Evolutionary conservation across 2,329 filamentous ascomycete species (phyloP), one percentile per base, ranked within the genome.

Genomic region (Neoarthrinium moseri): DNA sequence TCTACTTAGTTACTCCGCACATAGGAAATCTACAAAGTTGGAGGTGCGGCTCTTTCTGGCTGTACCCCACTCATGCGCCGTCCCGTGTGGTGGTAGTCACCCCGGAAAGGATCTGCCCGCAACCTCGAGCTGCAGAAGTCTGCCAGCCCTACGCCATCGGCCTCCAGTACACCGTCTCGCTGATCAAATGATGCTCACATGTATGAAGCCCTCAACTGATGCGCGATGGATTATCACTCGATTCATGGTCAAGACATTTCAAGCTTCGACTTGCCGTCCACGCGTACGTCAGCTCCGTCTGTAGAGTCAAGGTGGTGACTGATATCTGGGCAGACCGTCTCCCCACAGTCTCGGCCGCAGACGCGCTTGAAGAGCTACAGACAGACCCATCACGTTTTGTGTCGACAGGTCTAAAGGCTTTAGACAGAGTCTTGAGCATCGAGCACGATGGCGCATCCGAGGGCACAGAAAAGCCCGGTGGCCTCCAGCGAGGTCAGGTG

Each of bases 271-370:
- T 65, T 74, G 35, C 63, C 72, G 23, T 70, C 70, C 42, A 77
- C 76, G 23, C 77, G 78, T 81, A 55, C 56, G 75, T 69, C 54
- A 55, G 38, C 40, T 47, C 54, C 53, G 47, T 35, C 41, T 24
- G 44, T 32, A 17, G 42, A 29, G 24, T n/a, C 6, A 22, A 29
- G 26, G n/a, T 29, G 26, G 12, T 18, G n/a, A 21, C 13, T 41
- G 24, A 12, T 40, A 29, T 17, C 21, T 15, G 33, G 36, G 23
- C 55, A 91, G 87, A 91, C 69, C 82, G 88, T 42, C 72, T 92
- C 43, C 85, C 89, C 27, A 89, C 89, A 1, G 75, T 91, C 39
- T 89, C 86, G 15, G 89, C 87, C 23, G 86, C 86, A 1, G 78
- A 89, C 59, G 87, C 83, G 6, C 71, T 91, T 35, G 74, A 84